Conservation (phyloP, 2,329 filamentous ascomycete species). For the Raffaelea arxii region DNA sequence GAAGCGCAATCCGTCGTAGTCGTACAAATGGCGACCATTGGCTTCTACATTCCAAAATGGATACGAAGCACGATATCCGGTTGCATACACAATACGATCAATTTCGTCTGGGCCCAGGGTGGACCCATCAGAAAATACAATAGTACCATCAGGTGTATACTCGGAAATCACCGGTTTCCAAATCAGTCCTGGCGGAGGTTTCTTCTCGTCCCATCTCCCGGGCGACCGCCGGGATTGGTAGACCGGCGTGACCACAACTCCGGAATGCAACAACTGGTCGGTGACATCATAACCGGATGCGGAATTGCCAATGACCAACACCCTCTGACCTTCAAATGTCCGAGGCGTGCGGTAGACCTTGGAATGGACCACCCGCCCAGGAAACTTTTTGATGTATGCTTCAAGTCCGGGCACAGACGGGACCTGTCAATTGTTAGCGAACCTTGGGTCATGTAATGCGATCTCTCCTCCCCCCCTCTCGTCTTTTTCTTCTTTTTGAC, state of each 20-base stretch:
- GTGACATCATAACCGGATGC: constrained; percentile 79
- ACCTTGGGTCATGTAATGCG: background rate
- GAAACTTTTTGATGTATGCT: constrained; percentile 32
- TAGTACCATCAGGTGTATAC: constrained; percentile 32
- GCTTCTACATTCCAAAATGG: constrained; percentile 54
- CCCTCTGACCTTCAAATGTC: constrained; percentile 57
- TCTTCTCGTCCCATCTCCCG: constrained; percentile 40
- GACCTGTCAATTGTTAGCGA: constrained; percentile 25
- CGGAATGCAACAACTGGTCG: constrained; percentile 50
- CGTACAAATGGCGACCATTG: constrained; percentile 38
- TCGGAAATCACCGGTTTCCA: constrained; percentile 46
- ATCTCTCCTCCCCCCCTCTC: background rate
- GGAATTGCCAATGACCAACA: constrained; percentile 75
- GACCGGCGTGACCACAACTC: constrained; percentile 29
- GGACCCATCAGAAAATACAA: constrained; percentile 44
- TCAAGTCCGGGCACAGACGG: constrained; percentile 34
- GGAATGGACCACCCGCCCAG: constrained; percentile 54
- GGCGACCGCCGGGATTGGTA: constrained; percentile 51
- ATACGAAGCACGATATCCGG: constrained; percentile 77
- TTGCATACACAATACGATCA: constrained; percentile 75
- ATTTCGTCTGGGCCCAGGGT: constrained; percentile 46
- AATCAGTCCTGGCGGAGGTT: constrained; percentile 47
- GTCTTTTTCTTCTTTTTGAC: too few species aligned
- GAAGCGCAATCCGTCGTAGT: constrained; percentile 36
- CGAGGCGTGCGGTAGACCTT: constrained; percentile 67